Percentiles rank a stretch among this genome's conserved stretches.
phyloP scores from a whole-genome alignment of 768 basidiomycete genomes.

The Astraeus odoratus region DNA sequence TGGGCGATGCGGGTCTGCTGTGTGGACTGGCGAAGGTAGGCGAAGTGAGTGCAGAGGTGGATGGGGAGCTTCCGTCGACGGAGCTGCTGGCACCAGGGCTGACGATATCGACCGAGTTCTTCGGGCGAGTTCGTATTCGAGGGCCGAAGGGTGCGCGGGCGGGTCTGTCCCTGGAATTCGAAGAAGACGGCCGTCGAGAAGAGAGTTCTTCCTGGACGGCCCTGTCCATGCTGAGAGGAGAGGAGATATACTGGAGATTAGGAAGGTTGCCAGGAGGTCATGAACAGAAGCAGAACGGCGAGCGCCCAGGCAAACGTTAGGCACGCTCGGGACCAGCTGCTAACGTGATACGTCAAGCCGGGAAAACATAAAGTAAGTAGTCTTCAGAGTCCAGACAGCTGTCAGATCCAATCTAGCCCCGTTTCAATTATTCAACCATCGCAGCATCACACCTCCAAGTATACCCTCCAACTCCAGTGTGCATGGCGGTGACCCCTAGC shows the following conservation, averaged over 20 bases:
- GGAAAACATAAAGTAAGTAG: too few species aligned
- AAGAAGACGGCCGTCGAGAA: slow-evolving; percentile 7
- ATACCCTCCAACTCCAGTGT: too few species aligned
- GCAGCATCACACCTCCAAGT: too few species aligned
- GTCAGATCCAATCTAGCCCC: too few species aligned
- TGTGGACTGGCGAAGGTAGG: slow-evolving; percentile 1
- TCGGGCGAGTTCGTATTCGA: slow-evolving; percentile 12
- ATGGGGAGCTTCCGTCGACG: slow-evolving; percentile 6
- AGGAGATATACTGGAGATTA: not conserved
- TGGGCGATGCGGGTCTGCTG: slow-evolving; percentile 1
- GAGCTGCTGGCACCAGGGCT: slow-evolving; percentile 2
- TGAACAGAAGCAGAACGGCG: not conserved
- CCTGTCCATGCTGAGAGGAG: slow-evolving; percentile 9
- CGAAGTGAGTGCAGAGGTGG: not conserved
- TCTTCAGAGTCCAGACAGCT: too few species aligned
- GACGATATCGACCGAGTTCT: slow-evolving; percentile 9
- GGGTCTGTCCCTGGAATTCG: slow-evolving; percentile 17
- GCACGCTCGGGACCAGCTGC: too few species aligned
- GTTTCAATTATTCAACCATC: too few species aligned
- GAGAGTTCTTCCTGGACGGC: slow-evolving; percentile 8
- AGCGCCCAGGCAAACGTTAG: not conserved
- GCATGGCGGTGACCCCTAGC: too few species aligned
- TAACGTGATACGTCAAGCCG: too few species aligned
- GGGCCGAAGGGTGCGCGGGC: slow-evolving; percentile 17
- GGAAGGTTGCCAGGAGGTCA: not conserved